Base-by-base conservation (phyloP, 176 grass and related monocot genomes). In the Aegilops longissima region DNA sequence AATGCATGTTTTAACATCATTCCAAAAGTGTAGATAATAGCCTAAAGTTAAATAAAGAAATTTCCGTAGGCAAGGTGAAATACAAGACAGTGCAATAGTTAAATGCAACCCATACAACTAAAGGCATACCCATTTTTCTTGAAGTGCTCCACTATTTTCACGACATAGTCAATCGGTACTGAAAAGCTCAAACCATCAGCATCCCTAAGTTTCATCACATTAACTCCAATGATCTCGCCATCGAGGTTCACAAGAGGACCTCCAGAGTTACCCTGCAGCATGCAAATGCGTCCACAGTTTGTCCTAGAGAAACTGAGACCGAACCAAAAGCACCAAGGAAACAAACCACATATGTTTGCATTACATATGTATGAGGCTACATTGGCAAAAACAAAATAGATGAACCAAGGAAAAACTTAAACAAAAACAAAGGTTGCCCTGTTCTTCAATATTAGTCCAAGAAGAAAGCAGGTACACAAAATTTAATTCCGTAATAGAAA, bases 211-310 rank as follows among this genome's bases (percentile, higher is more conserved):
- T 96, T 96, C 86, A 94, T 88, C 54, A 94, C 84, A 73, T 94
- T 98, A 72, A 98, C 82, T 76, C 96, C 96, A 40, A 96, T 87
- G 73, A 96, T 90, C 73, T 98, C 96, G 1, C 93, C 96, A 68
- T 95, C 93, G 75, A 98, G 84, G 69, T 98, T 98, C 65, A 95
- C 90, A 88, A 96, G 90, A 77, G 92, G 96, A 24, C 93, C 93
- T 61, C 96, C 93, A 77, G 92, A 94, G 78, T 90, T 98, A 68
- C 93, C 96, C 96, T 98, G 90, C 1, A 45, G 72, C 49, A 78
- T 23, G 66, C 10, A 73, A 74, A 67, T 45, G 33, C 4, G 31
- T 83, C 12, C 70, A 81, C 20, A 21, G 24, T 76, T 64, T 71
- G 17, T 70, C 59, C 35, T 16, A 81, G 27, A 70, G 21, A 65